Base-by-base conservation (phyloP, 768 basidiomycete genomes). In the Lactarius sanguifluus region DNA sequence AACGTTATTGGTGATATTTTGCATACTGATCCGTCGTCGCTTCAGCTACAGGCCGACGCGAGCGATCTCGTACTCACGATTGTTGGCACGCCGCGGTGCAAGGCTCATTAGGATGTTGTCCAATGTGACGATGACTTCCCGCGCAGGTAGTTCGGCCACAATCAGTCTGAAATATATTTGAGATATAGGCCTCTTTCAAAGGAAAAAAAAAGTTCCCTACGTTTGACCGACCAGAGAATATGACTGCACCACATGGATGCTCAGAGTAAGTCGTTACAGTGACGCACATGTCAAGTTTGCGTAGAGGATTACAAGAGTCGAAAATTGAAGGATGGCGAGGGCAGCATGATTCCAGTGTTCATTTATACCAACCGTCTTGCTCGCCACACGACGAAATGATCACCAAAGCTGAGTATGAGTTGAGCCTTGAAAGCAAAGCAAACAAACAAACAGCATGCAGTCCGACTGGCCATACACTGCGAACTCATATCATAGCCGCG, bases 91-190 rank as follows among this genome's bases (percentile, higher is more conserved):
- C 62, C 25, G 62, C 25, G 2, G 66, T 59, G 52, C 66, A 67
- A 32, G 66, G 20, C 25, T 41, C 61, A 12, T 62, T 62, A 15
- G 66, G 62, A 7, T 67, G 66, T 32, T 56, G 57, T 47, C 62
- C 57, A 1, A 18, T 15, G 18, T 67, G 66, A 45, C 50, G 61
- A 12, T 47, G 18, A 15, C 66, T 67, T 59, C 62, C 57, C 13
- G 66, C 66, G 36, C 66, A 67, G 20, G 25, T 47, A 9, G 38
- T 59, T 34, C 61, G 61, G 32, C 66, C 66, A 34, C 66, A 67
- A 40, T 67, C 66, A 1, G 62, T 67, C 66, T 67, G 36, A 8
- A 56, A 58, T 8, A 16, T 23, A 36, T 57, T 18, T 12, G 3
- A 34, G 13, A 6, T 23, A 25, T 45, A 25, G 20, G n/a, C 15